A percentile compares a stretch with the other conserved stretches of the same genome.
Conservation (phyloP, 2,329 filamentous ascomycete genomes). For the Elsinoe ampelina region DNA sequence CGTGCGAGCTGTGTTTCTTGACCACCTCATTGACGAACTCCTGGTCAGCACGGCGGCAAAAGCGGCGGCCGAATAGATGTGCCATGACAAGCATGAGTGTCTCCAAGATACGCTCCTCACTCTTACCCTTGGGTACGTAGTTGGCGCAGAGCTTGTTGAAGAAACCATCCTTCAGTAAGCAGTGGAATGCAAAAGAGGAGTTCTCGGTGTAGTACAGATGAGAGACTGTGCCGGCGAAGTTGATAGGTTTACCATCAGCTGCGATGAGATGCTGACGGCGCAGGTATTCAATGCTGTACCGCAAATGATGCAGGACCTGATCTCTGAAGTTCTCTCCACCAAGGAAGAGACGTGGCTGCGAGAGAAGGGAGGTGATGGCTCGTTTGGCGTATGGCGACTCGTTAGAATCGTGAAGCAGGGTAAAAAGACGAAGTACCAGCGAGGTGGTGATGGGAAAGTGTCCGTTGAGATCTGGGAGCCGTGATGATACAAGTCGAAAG, state of each 20-base stretch:
- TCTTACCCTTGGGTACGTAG: constrained; percentile 36
- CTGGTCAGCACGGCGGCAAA: constrained; percentile 38
- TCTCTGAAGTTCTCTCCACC: constrained; percentile 59
- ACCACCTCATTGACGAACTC: constrained; percentile 42
- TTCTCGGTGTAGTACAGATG: constrained; percentile 73
- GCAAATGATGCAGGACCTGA: constrained; percentile 63
- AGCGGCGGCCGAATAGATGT: constrained; percentile 59
- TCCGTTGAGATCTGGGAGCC: constrained; percentile 63
- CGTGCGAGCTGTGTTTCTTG: constrained; percentile 51
- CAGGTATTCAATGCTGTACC: constrained; percentile 74
- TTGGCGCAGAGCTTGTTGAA: constrained; percentile 55
- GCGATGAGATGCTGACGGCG: constrained; percentile 59
- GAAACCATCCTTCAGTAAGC: constrained; percentile 61
- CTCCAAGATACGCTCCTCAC: constrained; percentile 41
- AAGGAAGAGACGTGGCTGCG: constrained; percentile 60
- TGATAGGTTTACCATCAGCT: constrained; percentile 52
- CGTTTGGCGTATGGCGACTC: constrained; percentile 52
- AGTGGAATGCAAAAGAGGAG: constrained; percentile 66
- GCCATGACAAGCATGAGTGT: constrained; percentile 59
- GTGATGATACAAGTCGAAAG: constrained; percentile 60
- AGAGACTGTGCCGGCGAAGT: constrained; percentile 61
- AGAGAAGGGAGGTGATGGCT: constrained; percentile 57
- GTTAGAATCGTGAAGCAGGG: constrained; percentile 56
- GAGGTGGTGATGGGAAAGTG: constrained; percentile 72
- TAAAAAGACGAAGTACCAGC: constrained; percentile 59